Conservation (phyloP, 2,329 filamentous ascomycete species). For the Trichoderma citrinoviride region DNA sequence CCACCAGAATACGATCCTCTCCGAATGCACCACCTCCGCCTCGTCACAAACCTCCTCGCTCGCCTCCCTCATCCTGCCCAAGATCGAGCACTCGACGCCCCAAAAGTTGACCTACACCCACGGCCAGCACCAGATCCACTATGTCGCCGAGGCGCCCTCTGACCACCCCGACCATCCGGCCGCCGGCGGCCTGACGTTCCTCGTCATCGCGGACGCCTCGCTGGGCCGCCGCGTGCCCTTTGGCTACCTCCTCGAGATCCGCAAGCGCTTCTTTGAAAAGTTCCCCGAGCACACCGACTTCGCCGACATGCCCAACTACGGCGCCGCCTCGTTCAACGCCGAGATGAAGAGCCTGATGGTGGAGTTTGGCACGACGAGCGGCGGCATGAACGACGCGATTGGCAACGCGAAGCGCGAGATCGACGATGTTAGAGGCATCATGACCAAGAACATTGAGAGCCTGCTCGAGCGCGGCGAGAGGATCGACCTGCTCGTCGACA, state of each 20-base stretch:
- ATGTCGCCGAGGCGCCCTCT: conserved; percentile 80
- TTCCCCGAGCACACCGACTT: conserved; percentile 71
- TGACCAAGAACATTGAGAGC: conserved; percentile 93
- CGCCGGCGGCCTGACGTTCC: conserved; percentile 82
- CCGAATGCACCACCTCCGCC: conserved; percentile 86
- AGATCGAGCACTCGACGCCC: conserved; percentile 75
- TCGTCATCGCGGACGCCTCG: conserved; percentile 79
- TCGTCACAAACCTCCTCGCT: conserved; percentile 81
- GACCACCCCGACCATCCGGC: conserved; percentile 57
- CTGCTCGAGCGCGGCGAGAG: conserved; percentile 87
- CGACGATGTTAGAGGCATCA: conserved; percentile 86
- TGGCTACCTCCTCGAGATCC: conserved; percentile 86
- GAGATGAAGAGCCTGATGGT: conserved; percentile 75
- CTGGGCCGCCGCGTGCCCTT: conserved; percentile 89
- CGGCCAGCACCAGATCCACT: conserved; percentile 90
- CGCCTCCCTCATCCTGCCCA: conserved; percentile 90
- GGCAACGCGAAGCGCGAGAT: conserved; percentile 84
- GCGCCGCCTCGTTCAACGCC: conserved; percentile 81
- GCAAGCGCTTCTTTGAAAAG: conserved; percentile 75
- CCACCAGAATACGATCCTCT: conserved; percentile 86
- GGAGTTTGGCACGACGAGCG: conserved; percentile 76
- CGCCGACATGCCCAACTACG: conserved; percentile 77
- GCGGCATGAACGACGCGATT: conserved; percentile 76
- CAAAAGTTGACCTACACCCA: conserved; percentile 95
- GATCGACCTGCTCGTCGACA: conserved; percentile 90